Percentiles rank a stretch among this genome's conserved stretches.
Evolutionary conservation across 176 grass and related monocot species (phyloP).

Genomic region (Zea luxurians): DNA sequence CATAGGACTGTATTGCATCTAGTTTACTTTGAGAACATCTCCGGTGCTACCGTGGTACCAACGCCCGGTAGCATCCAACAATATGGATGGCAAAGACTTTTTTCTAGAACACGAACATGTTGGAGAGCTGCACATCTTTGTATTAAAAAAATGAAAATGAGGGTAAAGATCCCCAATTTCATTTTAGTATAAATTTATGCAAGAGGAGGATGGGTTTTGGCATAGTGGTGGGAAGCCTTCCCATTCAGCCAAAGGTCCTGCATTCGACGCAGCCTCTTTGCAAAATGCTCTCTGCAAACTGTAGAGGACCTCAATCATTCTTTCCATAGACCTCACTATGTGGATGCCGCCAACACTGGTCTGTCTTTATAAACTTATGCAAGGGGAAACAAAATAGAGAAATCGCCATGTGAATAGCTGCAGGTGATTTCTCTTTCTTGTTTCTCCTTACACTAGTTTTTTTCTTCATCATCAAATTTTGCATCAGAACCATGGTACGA

Average conservation of each 20-base stretch:
- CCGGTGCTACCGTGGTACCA: neutral
- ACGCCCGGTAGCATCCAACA: neutral
- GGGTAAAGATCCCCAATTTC: neutral
- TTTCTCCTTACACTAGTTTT: neutral
- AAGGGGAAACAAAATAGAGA: neutral
- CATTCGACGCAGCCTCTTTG: too few relatives aligned
- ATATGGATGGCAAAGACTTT: neutral
- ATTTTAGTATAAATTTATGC: neutral
- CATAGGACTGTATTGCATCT: neutral
- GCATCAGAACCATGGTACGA: neutral
- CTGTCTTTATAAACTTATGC: neutral
- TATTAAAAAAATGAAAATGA: neutral
- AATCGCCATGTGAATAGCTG: neutral
- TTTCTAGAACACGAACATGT: neutral
- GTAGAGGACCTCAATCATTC: too few relatives aligned
- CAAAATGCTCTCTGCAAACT: too few relatives aligned
- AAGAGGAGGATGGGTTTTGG: too few relatives aligned
- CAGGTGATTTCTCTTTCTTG: neutral
- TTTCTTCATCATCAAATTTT: neutral
- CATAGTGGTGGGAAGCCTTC: too few relatives aligned
- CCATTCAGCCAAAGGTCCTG: too few relatives aligned
- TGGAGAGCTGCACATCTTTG: too few relatives aligned
- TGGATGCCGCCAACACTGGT: too few relatives aligned
- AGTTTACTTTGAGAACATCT: neutral
- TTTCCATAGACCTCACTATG: too few relatives aligned